Percentiles rank a stretch among this genome's conserved stretches.
These are phyloP conservation scores for Citrus sinensis DNA, from an alignment of 345 rosid species.

Conservation along the genomic window DNA sequence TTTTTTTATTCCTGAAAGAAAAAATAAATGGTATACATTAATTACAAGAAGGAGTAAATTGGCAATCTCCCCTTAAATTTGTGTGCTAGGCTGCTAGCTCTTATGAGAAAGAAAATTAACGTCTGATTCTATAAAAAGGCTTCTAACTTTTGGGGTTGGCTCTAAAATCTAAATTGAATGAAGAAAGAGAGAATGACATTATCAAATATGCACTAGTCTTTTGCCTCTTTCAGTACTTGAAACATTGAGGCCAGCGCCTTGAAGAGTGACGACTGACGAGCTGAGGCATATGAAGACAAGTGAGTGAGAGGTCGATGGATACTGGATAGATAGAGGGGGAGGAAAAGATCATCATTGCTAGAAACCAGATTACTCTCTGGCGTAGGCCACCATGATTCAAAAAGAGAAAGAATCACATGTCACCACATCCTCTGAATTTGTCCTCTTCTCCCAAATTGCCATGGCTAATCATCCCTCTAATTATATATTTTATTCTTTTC, in stretches of 20 bases:
- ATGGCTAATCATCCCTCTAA: constrained; percentile 28
- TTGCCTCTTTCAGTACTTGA: not conserved
- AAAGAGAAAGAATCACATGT: constrained; percentile 52
- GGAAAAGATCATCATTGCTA: constrained; percentile 38
- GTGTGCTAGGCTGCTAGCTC: not conserved
- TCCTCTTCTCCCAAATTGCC: constrained; percentile 42
- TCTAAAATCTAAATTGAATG: not conserved
- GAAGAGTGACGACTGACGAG: not conserved
- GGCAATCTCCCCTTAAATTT: too few species aligned
- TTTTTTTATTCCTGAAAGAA: too few species aligned
- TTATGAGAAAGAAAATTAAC: not conserved
- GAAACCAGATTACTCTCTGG: constrained; percentile 65
- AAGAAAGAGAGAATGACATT: not conserved
- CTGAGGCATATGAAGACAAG: not conserved
- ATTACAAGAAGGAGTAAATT: too few species aligned
- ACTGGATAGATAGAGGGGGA: constrained; percentile 5
- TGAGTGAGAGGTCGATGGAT: constrained; percentile 10
- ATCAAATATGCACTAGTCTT: not conserved
- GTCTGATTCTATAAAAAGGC: not conserved
- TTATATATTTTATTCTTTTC: constrained; percentile 6
- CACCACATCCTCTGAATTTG: constrained; percentile 35
- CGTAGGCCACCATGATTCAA: constrained; percentile 68
- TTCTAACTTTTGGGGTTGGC: not conserved
- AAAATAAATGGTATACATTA: too few species aligned
- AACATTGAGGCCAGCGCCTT: constrained; percentile 2